A percentile compares a stretch with the other conserved stretches of the same genome.
Conservation (phyloP, 306 rosid genomes). For the Begonia masoniana region DNA sequence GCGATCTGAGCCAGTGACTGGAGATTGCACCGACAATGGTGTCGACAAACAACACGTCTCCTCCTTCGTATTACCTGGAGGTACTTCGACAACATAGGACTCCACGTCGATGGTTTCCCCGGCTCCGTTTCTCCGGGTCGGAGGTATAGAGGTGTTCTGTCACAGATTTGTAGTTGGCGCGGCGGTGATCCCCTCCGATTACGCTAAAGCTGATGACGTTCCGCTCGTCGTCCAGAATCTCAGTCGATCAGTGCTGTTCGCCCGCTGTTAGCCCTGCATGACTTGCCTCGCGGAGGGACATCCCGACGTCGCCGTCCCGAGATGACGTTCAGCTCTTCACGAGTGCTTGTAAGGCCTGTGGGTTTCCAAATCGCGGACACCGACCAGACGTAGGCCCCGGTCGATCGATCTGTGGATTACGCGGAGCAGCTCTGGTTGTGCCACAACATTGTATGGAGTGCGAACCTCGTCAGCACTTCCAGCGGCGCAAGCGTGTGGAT, state of each 20-base stretch:
- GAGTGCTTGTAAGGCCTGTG: constrained; percentile 86
- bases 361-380: constrained; percentile 98
- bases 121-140: neutral
- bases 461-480: constrained; percentile 30
- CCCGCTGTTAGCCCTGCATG: constrained; percentile 83
- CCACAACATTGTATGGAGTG: constrained; percentile 34
- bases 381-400: constrained; percentile 77
- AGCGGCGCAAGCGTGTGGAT: neutral
- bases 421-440: constrained; percentile 78
- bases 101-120: constrained; percentile 70
- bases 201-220: constrained; percentile 88
- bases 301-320: constrained; percentile 81
- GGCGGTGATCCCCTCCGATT: constrained; percentile 91
- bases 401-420: constrained; percentile 71
- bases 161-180: constrained; percentile 67
- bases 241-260: constrained; percentile 80
- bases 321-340: constrained; percentile 84
- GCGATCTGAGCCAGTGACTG: constrained; percentile 77
- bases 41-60: constrained; percentile 70
- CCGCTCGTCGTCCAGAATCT: constrained; percentile 82
- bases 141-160: constrained; percentile 68
- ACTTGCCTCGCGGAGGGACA: constrained; percentile 74
- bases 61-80: constrained; percentile 71
- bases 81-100: constrained; percentile 82
- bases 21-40: constrained; percentile 88